Conservation (phyloP, 306 rosid genomes). For the Rubus idaeus region DNA sequence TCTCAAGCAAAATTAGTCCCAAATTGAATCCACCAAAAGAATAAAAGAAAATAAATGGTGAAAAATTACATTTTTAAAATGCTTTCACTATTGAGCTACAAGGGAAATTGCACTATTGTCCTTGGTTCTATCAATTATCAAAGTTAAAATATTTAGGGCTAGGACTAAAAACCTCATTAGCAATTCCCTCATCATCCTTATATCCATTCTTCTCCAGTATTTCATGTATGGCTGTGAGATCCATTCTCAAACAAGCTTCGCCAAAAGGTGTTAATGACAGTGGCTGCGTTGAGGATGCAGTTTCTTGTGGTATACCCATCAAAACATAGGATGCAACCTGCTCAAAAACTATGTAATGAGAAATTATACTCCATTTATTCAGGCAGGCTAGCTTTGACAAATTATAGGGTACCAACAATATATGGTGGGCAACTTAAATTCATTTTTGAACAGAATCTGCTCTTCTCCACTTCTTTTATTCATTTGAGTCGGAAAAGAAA, state of each 20-base stretch:
- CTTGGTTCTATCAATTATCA: neutral
- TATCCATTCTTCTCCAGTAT: slow-evolving; percentile 90
- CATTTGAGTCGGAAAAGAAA: neutral
- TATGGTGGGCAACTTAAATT: neutral
- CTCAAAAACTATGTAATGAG: slow-evolving; percentile 47
- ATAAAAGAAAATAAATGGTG: neutral
- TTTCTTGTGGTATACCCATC: slow-evolving; percentile 72
- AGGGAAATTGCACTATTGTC: no score
- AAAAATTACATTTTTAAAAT: neutral
- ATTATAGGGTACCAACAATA: neutral
- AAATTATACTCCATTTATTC: slow-evolving; percentile 39
- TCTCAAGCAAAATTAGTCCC: slow-evolving; percentile 29
- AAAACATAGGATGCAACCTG: slow-evolving; percentile 80
- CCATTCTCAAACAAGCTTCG: slow-evolving; percentile 83
- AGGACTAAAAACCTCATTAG: slow-evolving; percentile 69
- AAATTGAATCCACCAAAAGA: neutral
- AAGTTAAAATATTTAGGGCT: neutral
- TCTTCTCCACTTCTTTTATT: neutral
- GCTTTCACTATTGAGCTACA: neutral
- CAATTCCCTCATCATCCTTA: slow-evolving; percentile 95
- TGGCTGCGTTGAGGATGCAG: slow-evolving; percentile 54
- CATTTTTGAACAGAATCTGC: neutral
- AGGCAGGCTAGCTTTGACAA: neutral
- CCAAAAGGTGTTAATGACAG: slow-evolving; percentile 80
- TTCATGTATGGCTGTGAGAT: slow-evolving; percentile 89